Evolutionary conservation across 345 rosid species (phyloP).

Genomic region (Carallia brachiata): DNA sequence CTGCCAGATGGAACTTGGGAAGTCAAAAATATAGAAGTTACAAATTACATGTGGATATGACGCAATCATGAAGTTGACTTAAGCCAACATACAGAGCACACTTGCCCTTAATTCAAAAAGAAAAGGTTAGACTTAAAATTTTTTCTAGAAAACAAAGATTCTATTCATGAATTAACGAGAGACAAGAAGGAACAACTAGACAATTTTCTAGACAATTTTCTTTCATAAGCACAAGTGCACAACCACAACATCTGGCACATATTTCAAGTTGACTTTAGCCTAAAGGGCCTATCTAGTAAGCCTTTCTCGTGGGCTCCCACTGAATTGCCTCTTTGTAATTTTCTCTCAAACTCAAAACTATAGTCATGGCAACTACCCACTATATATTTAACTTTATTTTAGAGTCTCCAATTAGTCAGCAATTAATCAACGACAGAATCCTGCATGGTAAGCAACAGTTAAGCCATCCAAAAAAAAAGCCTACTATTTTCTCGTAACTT

Average conservation of each 20-base stretch:
- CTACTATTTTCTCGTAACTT: background rate
- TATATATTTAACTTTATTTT: background rate
- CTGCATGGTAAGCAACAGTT: slow-evolving; percentile 10
- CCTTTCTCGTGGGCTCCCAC: background rate
- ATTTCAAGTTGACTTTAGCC: slow-evolving; percentile 14
- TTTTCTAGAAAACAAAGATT: too few relatives aligned
- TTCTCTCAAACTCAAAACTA: background rate
- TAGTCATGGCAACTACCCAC: slow-evolving; percentile 5
- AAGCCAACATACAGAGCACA: too few relatives aligned
- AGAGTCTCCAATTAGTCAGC: background rate
- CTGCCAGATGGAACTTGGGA: too few relatives aligned
- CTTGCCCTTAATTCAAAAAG: too few relatives aligned
- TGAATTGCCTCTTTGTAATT: background rate
- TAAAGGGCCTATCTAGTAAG: background rate
- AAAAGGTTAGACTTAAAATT: too few relatives aligned
- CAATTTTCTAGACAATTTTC: background rate
- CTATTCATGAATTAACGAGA: too few relatives aligned
- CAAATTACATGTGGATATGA: too few relatives aligned
- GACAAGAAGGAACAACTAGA: too few relatives aligned
- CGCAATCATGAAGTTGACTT: too few relatives aligned
- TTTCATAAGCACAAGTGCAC: background rate
- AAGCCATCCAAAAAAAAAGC: background rate
- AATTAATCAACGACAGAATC: background rate
- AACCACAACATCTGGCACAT: background rate
- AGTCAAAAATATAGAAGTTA: too few relatives aligned